Base-by-base conservation (phyloP, 345 rosid species). In the Erucastrum elatum region DNA sequence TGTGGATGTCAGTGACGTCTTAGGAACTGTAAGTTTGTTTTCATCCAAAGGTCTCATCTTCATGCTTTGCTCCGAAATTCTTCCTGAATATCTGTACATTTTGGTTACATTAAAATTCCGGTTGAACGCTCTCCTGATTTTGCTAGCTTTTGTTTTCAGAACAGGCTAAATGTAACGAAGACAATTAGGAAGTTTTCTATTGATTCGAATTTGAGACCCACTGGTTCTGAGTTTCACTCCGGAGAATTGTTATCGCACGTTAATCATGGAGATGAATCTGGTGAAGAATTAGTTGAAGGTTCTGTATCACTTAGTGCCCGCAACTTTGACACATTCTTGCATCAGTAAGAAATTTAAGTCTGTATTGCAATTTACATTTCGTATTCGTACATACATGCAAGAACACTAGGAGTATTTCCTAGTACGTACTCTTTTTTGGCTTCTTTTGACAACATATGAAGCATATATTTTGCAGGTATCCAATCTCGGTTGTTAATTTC, bases 121-220 rank as follows among this genome's bases (percentile, higher is more conserved):
- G 64, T n/a, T 41, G 65, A 21, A 37, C 49, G 34, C 35, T 73
- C 51, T 39, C 78, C 82, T 82, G 78, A 77, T 73, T 72, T 66
- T 62, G 75, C 63, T 35, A 31, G 12, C 49, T 72, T 82, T 85
- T 55, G 60, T 79, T 85, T 89, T 55, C 99, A 93, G 98, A 93
- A 90, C 92, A 93, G 99, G 89, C 82, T 96, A 82, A 96, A 96
- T 85, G 87, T 96, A 78, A 93, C 97, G 77, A 96, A 96, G 86
- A 96, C 96, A 37, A 84, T 96, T 62, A 88, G 97, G 39, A 96
- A 93, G 82, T 96, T 79, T 87, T 86, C 99, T 62, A 96, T 96
- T 75, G 98, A 87, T 86, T 86, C 83, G 51, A 72, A 90, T 84
- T 81, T 96, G 85, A 90, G 76, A 72, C 87, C 90, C 69, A 93